These are phyloP conservation scores for Apiospora saccharicola DNA, from an alignment of 2,329 filamentous ascomycete species.

Conservation along the genomic window DNA sequence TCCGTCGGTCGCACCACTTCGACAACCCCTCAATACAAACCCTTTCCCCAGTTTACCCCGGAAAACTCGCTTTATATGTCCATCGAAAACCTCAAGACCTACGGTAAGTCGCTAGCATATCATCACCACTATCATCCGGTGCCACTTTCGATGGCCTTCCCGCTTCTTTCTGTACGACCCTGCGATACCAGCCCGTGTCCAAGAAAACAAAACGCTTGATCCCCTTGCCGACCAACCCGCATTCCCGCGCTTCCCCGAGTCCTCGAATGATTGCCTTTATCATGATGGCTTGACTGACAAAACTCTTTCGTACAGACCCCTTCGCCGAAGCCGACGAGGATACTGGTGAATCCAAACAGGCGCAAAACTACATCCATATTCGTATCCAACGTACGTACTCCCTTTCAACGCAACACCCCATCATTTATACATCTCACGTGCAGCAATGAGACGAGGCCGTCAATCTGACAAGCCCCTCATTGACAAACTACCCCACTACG, in stretches of 20 bases:
- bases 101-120: slow-evolving; percentile 69
- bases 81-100: slow-evolving; percentile 98
- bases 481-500: not conserved
- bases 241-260: not conserved
- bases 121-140: not conserved
- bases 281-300: slow-evolving; percentile 21
- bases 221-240: slow-evolving; percentile 8
- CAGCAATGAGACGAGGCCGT: slow-evolving; percentile 8
- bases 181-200: not conserved
- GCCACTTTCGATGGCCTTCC: slow-evolving; percentile 9
- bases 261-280: slow-evolving; percentile 38
- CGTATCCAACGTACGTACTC: slow-evolving; percentile 91
- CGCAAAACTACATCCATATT: slow-evolving; percentile 99
- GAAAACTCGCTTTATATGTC: slow-evolving; percentile 90
- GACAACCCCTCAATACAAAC: slow-evolving; percentile 48
- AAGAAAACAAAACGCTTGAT: not conserved
- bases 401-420: slow-evolving; percentile 26
- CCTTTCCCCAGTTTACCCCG: slow-evolving; percentile 64
- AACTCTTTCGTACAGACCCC: slow-evolving; percentile 73
- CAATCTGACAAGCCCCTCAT: slow-evolving; percentile 12
- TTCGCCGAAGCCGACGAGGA: slow-evolving; percentile 99
- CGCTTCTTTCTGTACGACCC: slow-evolving; percentile 6
- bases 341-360: slow-evolving; percentile 92
- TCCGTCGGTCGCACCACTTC: slow-evolving; percentile 60
- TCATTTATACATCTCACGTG: slow-evolving; percentile 22